Conservation (phyloP, 140 eudicot species). For the Anethum foeniculum region DNA sequence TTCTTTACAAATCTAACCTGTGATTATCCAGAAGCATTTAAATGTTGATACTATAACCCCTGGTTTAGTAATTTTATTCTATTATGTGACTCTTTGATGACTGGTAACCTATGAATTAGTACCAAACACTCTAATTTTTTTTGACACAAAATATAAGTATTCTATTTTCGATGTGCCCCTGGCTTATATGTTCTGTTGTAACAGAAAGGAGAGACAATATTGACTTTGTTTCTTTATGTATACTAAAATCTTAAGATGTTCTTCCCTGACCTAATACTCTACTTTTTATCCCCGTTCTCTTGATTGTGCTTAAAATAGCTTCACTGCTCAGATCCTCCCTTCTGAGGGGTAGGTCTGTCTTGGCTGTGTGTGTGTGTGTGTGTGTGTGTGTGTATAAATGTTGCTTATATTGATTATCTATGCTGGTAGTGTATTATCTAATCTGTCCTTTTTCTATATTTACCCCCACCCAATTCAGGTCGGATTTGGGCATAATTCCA, state of each 20-base stretch:
- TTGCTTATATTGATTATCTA: background rate
- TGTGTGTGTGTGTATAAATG: background rate
- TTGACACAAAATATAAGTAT: no score
- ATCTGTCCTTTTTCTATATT: background rate
- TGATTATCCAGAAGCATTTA: background rate
- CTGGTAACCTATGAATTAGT: no score
- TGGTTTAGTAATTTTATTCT: no score
- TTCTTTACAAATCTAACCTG: background rate
- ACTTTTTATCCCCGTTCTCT: background rate
- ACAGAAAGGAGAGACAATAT: background rate
- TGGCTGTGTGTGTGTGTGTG: background rate
- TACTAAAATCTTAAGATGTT: background rate
- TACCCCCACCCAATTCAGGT: background rate
- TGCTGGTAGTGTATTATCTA: background rate
- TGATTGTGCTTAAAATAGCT: background rate
- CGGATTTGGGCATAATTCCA: background rate
- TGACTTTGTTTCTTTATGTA: background rate
- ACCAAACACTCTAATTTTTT: no score
- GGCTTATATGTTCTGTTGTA: background rate
- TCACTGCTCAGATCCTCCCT: background rate
- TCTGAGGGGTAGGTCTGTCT: background rate
- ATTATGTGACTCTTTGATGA: background rate
- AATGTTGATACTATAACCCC: background rate
- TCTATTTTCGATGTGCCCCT: background rate
- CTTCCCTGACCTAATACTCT: background rate